Evolutionary conservation across 2,329 filamentous ascomycete species (phyloP).

Genomic region (Tolypocladium endophyticum): DNA sequence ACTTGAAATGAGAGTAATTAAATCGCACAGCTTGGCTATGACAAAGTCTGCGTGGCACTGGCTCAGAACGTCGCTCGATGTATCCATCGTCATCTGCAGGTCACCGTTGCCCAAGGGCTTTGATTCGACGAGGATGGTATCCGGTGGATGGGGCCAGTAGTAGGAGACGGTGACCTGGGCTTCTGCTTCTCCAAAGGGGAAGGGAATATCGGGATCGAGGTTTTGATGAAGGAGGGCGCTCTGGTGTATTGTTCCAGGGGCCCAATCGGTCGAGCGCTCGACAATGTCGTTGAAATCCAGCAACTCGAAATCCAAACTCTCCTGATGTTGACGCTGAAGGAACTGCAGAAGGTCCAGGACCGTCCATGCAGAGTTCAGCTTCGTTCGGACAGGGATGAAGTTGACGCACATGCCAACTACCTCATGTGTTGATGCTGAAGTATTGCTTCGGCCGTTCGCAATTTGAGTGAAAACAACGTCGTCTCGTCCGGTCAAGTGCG

Average conservation of each 20-base stretch:
- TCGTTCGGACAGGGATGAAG: constrained; percentile 28
- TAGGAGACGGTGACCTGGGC: constrained; percentile 3
- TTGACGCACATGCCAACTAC: constrained; percentile 30
- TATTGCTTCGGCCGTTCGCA: constrained; percentile 26
- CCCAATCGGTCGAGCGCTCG: constrained; percentile 11
- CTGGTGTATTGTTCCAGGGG: constrained; percentile 20
- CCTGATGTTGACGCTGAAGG: constrained; percentile 29
- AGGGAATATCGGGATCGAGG: constrained; percentile 43
- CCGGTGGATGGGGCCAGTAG: constrained; percentile 4
- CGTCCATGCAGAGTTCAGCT: constrained; percentile 18
- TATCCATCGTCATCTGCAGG: constrained; percentile 3
- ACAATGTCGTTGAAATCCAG: constrained; percentile 15
- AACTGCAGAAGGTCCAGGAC: constrained; percentile 25
- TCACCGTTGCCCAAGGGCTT: background rate
- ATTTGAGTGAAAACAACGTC: constrained; percentile 31
- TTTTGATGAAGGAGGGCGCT: constrained; percentile 39
- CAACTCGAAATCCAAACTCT: constrained; percentile 13
- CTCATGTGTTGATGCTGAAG: constrained; percentile 20
- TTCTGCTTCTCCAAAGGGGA: constrained; percentile 22
- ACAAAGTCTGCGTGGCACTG: constrained; percentile 1
- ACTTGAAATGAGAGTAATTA: background rate
- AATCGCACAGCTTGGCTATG: background rate
- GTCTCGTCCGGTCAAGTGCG: constrained; percentile 19
- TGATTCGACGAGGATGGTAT: constrained; percentile 5
- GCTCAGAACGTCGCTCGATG: background rate